Conservation (phyloP, 1,139 yeast genomes). For the Pichia sp. region DNA sequence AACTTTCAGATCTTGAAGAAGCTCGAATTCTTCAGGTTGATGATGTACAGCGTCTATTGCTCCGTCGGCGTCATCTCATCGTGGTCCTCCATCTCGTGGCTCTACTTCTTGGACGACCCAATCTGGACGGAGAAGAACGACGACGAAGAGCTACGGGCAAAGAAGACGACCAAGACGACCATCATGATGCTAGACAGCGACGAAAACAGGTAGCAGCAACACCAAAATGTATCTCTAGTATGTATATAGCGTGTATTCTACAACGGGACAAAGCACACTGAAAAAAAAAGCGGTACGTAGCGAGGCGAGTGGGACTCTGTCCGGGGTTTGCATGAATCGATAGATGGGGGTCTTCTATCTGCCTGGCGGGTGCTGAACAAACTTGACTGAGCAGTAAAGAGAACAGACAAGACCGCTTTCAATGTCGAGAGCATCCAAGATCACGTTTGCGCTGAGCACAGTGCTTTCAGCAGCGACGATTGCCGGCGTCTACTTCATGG, state of each 20-base stretch:
- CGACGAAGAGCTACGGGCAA: neutral
- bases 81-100: constrained; percentile 88
- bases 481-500: constrained; percentile 32
- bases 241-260: too few species aligned
- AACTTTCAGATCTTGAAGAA: constrained; percentile 46
- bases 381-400: too few species aligned
- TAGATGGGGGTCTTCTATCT: neutral
- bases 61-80: constrained; percentile 79
- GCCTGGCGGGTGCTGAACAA: too few species aligned
- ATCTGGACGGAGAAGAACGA: constrained; percentile 42
- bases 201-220: neutral
- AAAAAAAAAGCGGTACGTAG: neutral
- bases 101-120: constrained; percentile 73
- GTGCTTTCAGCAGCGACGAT: constrained; percentile 26
- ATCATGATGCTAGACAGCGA: constrained; percentile 2
- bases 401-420: too few species aligned
- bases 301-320: neutral
- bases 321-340: neutral
- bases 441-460: constrained; percentile 28
- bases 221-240: too few species aligned
- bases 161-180: neutral
- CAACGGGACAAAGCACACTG: neutral
- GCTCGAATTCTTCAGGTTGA: constrained; percentile 70
- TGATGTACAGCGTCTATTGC: constrained; percentile 83
- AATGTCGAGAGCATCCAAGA: constrained; percentile 34